A percentile compares a stretch with the other conserved stretches of the same genome.
These are phyloP conservation scores for Hypericum androsaemum DNA, from an alignment of 345 rosid genomes.

Conservation along the genomic window DNA sequence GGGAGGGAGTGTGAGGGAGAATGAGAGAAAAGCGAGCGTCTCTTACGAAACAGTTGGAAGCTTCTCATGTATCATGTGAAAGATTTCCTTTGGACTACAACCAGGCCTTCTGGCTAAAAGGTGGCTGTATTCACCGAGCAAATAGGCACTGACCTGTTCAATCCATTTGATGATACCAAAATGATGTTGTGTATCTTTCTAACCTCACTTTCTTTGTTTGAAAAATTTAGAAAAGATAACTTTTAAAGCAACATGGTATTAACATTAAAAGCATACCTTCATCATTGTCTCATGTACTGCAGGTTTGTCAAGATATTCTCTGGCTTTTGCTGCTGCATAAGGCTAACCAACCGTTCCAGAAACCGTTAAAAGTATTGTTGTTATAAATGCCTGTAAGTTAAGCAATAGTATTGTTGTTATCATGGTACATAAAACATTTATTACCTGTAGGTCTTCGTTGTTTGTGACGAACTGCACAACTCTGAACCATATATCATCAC, in stretches of 20 bases:
- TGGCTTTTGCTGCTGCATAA: constrained; percentile 91
- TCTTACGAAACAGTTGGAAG: constrained; percentile 97
- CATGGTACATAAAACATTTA: not conserved
- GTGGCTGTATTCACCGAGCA: constrained; percentile 96
- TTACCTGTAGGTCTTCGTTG: constrained; percentile 97
- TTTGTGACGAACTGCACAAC: constrained; percentile 98
- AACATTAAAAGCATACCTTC: constrained; percentile 45
- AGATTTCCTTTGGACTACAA: constrained; percentile 91
- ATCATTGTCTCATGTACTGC: constrained; percentile 99
- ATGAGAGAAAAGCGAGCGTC: constrained; percentile 12
- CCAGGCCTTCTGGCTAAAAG: constrained; percentile 94
- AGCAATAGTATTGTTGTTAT: too few relatives aligned
- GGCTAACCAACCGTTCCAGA: constrained; percentile 41
- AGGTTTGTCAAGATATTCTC: constrained; percentile 86
- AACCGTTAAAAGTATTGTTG: constrained; percentile 16
- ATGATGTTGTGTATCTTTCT: not conserved
- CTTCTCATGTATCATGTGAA: constrained; percentile 77
- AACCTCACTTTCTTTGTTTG: not conserved
- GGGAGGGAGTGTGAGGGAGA: not conserved
- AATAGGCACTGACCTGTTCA: constrained; percentile 87
- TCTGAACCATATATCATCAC: constrained; percentile 99
- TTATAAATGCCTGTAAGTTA: too few relatives aligned
- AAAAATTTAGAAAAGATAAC: not conserved
- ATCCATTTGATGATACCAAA: constrained; percentile 8
- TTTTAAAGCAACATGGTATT: not conserved